Evolutionary conservation across 441 rosid genomes (phyloP).

Genomic region (Geranium incanum): DNA sequence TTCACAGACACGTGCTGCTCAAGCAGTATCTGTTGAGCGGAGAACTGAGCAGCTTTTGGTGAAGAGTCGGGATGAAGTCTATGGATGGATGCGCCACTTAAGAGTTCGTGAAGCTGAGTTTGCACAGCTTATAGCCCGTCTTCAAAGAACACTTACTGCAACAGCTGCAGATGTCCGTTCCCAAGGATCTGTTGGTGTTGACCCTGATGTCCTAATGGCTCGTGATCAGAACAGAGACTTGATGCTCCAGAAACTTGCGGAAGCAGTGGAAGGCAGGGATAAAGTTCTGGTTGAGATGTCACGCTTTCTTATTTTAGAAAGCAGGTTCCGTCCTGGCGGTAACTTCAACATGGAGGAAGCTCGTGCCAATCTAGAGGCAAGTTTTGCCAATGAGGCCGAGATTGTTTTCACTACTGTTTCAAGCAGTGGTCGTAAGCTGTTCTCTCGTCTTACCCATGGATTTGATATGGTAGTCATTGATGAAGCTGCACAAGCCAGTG

Average conservation of each 20-base stretch:
- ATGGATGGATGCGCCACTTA: conserved; percentile 76
- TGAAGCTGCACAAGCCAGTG: conserved; percentile 99
- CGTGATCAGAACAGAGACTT: conserved; percentile 86
- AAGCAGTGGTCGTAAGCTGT: conserved; percentile 94
- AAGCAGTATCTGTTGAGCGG: conserved; percentile 97
- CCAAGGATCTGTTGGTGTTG: conserved; percentile 97
- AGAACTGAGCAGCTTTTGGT: conserved; percentile 83
- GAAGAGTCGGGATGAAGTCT: conserved; percentile 76
- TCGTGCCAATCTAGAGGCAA: conserved; percentile 91
- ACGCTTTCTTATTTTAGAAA: conserved; percentile 82
- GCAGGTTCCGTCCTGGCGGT: conserved; percentile 62
- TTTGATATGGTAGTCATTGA: conserved; percentile 99
- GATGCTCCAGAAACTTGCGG: conserved; percentile 83
- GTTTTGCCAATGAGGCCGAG: conserved; percentile 99
- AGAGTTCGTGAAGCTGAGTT: conserved; percentile 68
- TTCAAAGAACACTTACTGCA: conserved; percentile 66
- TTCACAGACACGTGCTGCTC: conserved; percentile 95
- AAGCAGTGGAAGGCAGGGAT: conserved; percentile 88
- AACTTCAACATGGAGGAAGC: conserved; percentile 94
- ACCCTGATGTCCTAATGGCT: conserved; percentile 82
- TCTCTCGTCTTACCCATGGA: conserved; percentile 98
- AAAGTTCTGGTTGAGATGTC: conserved; percentile 95
- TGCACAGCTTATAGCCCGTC: conserved; percentile 68
- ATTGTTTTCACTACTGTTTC: conserved; percentile 98
- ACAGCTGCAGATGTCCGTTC: conserved; percentile 71